Base-by-base conservation (phyloP, 2,329 filamentous ascomycete genomes). In the Chrysosphaeria jannelii region DNA sequence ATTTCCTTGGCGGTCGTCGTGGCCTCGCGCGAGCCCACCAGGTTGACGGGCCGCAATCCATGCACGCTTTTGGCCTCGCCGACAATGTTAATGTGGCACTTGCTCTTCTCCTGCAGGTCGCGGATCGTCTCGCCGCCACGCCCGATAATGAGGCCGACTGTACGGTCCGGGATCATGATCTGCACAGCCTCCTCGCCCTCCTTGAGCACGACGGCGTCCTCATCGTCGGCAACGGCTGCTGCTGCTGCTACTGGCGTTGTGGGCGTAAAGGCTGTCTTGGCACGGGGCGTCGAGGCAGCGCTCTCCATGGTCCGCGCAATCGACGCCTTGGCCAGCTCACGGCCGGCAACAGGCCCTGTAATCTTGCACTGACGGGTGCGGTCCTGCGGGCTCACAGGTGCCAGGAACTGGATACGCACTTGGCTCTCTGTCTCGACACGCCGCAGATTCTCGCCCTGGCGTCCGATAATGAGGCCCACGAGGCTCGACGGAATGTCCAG, bases 1-100 rank as follows among this genome's bases (percentile, higher is more conserved):
- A 81, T 50, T 33, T 85, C 71, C 45, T 85, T 81, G 19, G 78
- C 78, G 30, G 62, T 58, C 22, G 63, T 62, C 23, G 75, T 69
- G 24, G 75, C 67, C 35, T 67, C 58, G 20, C 59, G 59, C 20
- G 66, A 65, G 28, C 78, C 78, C 34, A 89, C 89, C 23, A 90
- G 54, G 40, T 90, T 90, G 31, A 90, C 76, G 14, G 79, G 78
- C 23, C 78, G 65, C 30, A 89, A 52, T 21, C 78, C 78, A 38
- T 88, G 88, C 33, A 89, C 60, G 39, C 75, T 89, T 53, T 89
- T 88, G 33, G 75, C 75, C 46, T 90, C 78, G 35, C 72, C 72
- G 19, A 89, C 74, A 37, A 90, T 90, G 43, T 90, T 90, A 41
- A 90, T 76, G 42, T 90, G 79, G 41, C 78, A 90, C n/a, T 72